These are phyloP conservation scores for Colletotrichum liaoningense DNA, from an alignment of 2,329 filamentous ascomycete genomes.

Conservation along the genomic window DNA sequence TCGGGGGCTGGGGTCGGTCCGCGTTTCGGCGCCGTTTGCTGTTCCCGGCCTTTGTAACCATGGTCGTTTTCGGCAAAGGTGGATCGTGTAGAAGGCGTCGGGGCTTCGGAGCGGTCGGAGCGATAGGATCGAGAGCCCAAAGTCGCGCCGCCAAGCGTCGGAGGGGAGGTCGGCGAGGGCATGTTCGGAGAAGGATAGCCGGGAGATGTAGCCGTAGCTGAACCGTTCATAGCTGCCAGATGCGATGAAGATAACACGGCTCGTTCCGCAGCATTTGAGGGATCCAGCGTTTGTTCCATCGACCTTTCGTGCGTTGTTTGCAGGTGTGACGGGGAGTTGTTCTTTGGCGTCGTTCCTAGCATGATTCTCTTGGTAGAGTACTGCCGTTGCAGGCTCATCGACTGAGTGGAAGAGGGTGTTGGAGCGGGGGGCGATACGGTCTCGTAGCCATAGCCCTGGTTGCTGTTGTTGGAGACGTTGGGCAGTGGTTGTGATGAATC, in stretches of 20 bases:
- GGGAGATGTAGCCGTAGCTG: conserved; percentile 63
- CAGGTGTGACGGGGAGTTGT: conserved; percentile 78
- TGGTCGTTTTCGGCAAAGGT: conserved; percentile 57
- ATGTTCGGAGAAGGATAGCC: conserved; percentile 72
- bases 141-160: conserved; percentile 64
- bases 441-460: conserved; percentile 63
- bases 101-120: conserved; percentile 64
- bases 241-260: conserved; percentile 76
- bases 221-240: conserved; percentile 76
- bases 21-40: conserved; percentile 61
- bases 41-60: conserved; percentile 46
- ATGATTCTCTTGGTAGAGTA: conserved; percentile 82
- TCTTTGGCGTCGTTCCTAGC: conserved; percentile 78
- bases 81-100: conserved; percentile 62
- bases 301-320: conserved; percentile 76
- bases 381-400: conserved; percentile 72
- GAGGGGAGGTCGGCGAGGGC: conserved; percentile 77
- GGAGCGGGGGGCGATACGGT: conserved; percentile 68
- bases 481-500: conserved; percentile 86
- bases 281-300: conserved; percentile 75
- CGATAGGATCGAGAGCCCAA: conserved; percentile 70
- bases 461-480: conserved; percentile 43
- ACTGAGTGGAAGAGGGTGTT: conserved; percentile 63
- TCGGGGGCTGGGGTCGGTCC: conserved; percentile 73
- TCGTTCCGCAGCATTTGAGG: conserved; percentile 74